A percentile compares a stretch with the other conserved stretches of the same genome.
These are phyloP conservation scores for Pseudogymnoascus sp. DNA, from an alignment of 2,329 filamentous ascomycete species.

Conservation along the genomic window DNA sequence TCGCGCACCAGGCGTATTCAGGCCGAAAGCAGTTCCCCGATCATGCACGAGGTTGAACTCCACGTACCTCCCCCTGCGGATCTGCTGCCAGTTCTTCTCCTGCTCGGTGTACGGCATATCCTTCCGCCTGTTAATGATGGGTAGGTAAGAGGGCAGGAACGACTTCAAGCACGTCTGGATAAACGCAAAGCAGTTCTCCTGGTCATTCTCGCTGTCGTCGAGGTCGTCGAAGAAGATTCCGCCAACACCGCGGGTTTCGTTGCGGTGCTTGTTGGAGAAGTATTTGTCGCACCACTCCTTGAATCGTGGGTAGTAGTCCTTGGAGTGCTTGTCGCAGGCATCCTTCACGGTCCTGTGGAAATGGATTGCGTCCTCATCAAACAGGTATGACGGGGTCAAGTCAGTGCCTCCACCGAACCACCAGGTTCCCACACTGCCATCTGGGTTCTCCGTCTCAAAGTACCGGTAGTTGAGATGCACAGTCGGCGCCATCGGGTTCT, in stretches of 20 bases:
- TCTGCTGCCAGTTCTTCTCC: conserved; percentile 95
- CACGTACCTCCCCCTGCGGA: conserved; percentile 88
- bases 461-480: conserved; percentile 98
- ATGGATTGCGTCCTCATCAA: conserved; percentile 93
- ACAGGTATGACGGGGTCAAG: conserved; percentile 85
- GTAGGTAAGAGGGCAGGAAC: conserved; percentile 84
- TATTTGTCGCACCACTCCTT: conserved; percentile 99
- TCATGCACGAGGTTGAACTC: conserved; percentile 99
- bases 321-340: conserved; percentile 87
- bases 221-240: conserved; percentile 99
- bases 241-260: conserved; percentile 78
- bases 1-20: conserved; percentile 84
- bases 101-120: conserved; percentile 80
- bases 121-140: conserved; percentile 80
- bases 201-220: conserved; percentile 76
- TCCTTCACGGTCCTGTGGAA: conserved; percentile 93
- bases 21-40: conserved; percentile 84
- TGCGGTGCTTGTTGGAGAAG: conserved; percentile 87
- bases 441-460: conserved; percentile 86
- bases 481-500: conserved; percentile 93
- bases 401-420: conserved; percentile 98
- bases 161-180: conserved; percentile 75
- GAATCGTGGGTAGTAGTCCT: conserved; percentile 84
- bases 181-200: conserved; percentile 85
- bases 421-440: conserved; percentile 79